Percentiles rank a stretch among this genome's conserved stretches.
Conservation (phyloP, 192 early-diverging fungal genomes). For the Powellomyces hirtus region DNA sequence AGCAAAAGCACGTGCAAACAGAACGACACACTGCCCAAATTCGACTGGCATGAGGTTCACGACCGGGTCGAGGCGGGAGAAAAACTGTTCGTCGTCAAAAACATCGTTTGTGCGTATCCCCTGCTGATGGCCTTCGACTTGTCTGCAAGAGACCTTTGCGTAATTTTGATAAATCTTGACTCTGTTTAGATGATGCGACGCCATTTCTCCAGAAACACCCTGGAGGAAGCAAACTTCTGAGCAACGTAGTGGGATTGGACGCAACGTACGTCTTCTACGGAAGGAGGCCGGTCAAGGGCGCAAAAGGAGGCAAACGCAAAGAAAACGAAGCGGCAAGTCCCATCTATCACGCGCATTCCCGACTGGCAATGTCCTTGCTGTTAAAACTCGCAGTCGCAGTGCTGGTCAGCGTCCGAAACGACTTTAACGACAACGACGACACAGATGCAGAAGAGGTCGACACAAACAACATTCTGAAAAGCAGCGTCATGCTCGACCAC, state of each 20-base stretch:
- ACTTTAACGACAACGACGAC: too few species aligned
- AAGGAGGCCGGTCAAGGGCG: background rate
- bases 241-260: constrained; percentile 26
- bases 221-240: constrained; percentile 19
- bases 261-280: constrained; percentile 22
- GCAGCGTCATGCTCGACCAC: background rate
- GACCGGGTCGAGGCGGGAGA: constrained; percentile 30
- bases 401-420: background rate
- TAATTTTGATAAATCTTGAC: too few species aligned
- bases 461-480: background rate
- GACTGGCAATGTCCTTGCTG: constrained; percentile 34
- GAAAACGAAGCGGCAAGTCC: background rate
- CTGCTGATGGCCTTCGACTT: background rate
- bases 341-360: constrained; percentile 29
- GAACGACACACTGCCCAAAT: constrained; percentile 17
- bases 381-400: constrained; percentile 31
- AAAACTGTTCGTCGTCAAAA: constrained; percentile 37
- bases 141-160: too few species aligned
- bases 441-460: background rate
- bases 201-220: constrained; percentile 28
- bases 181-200: constrained; percentile 23
- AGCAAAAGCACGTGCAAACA: constrained; percentile 1
- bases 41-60: constrained; percentile 41
- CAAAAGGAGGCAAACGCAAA: background rate
- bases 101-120: constrained; percentile 29